A percentile compares a stretch with the other conserved stretches of the same genome.
Conservation (phyloP, 768 basidiomycete species). For the Lactarius evosmus region DNA sequence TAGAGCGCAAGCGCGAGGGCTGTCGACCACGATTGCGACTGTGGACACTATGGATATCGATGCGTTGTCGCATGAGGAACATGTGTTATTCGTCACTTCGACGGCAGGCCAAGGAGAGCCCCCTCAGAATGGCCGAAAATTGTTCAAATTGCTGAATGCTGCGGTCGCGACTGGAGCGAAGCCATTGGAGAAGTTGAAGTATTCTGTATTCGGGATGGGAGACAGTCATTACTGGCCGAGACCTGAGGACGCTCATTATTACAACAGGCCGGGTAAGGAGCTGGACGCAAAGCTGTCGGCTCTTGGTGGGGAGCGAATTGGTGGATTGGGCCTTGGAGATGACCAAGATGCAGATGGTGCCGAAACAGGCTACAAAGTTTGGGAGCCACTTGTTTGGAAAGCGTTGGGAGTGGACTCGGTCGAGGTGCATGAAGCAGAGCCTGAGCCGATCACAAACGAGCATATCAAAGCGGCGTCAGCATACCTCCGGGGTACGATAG, state of each 20-base stretch:
- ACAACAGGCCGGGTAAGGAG: constrained; percentile 95
- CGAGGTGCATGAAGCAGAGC: constrained; percentile 88
- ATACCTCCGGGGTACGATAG: constrained; percentile 93
- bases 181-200: constrained; percentile 62
- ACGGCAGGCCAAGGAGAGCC: constrained; percentile 97
- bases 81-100: constrained; percentile 86
- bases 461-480: constrained; percentile 97
- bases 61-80: constrained; percentile 55
- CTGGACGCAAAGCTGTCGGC: constrained; percentile 75
- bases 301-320: constrained; percentile 76
- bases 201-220: constrained; percentile 90
- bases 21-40: constrained; percentile 69
- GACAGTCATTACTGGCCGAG: constrained; percentile 99
- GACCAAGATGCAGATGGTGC: constrained; percentile 97
- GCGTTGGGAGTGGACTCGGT: constrained; percentile 86
- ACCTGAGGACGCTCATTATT: constrained; percentile 94
- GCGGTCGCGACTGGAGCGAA: constrained; percentile 55
- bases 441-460: constrained; percentile 97
- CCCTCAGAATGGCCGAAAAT: constrained; percentile 90
- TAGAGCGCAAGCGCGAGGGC: constrained; percentile 80
- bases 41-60: constrained; percentile 81
- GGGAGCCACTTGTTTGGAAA: constrained; percentile 94
- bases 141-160: constrained; percentile 82
- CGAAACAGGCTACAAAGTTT: constrained; percentile 94
- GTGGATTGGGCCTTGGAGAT: constrained; percentile 80